These are phyloP conservation scores for Metarhizium robertsii DNA, from an alignment of 2,329 filamentous ascomycete species.

Conservation along the genomic window DNA sequence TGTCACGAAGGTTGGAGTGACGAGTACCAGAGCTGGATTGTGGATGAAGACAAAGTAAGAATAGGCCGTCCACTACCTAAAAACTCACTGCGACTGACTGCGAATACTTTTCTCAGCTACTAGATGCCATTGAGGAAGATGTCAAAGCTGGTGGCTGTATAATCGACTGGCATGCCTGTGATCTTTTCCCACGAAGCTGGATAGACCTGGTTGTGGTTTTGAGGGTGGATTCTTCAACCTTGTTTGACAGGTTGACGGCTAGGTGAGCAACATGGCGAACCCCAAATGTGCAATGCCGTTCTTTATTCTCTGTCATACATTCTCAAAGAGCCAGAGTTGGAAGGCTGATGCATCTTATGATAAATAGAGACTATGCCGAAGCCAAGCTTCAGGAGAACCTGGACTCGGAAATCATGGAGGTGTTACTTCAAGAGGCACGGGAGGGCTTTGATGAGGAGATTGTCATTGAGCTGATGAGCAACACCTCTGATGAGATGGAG, in stretches of 20 bases:
- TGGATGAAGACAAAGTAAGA: slow-evolving; percentile 87
- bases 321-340: neutral
- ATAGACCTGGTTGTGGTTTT: slow-evolving; percentile 92
- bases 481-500: slow-evolving; percentile 77
- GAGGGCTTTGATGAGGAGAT: slow-evolving; percentile 82
- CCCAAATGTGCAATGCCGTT: neutral
- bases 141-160: slow-evolving; percentile 72
- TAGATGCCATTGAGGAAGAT: slow-evolving; percentile 83
- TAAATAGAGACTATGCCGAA: slow-evolving; percentile 64
- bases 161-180: slow-evolving; percentile 97
- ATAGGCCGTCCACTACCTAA: no score
- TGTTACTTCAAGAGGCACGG: slow-evolving; percentile 79
- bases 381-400: slow-evolving; percentile 91
- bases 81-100: slow-evolving; percentile 8
- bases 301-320: neutral
- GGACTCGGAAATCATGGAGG: slow-evolving; percentile 96
- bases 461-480: slow-evolving; percentile 80
- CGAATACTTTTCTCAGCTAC: slow-evolving; percentile 40
- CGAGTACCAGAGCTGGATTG: slow-evolving; percentile 78
- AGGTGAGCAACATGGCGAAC: slow-evolving; percentile 39
- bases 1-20: slow-evolving; percentile 87
- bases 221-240: slow-evolving; percentile 65
- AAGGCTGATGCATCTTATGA: neutral
- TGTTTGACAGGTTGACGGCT: slow-evolving; percentile 75
- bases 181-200: slow-evolving; percentile 87